Evolutionary conservation across 768 basidiomycete species (phyloP).

Genomic region (Collybia nuda): DNA sequence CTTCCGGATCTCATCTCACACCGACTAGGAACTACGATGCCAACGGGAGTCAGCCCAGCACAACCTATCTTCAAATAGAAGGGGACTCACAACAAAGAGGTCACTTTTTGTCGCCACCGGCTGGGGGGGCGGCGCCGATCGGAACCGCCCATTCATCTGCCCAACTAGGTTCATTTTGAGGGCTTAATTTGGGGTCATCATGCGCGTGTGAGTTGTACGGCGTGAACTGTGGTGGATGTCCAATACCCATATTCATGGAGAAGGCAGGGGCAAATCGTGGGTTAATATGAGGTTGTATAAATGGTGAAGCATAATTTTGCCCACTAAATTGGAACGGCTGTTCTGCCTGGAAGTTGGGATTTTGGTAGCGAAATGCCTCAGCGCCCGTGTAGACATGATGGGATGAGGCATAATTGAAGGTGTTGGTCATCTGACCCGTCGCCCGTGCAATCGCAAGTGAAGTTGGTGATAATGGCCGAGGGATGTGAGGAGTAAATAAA

Average conservation of each 20-base stretch:
- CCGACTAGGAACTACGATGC: no score
- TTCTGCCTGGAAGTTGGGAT: conserved; percentile 13
- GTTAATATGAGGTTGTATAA: conserved; percentile 82
- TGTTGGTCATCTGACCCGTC: conserved; percentile 38
- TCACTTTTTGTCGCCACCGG: conserved; percentile 16
- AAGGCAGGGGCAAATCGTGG: conserved; percentile 74
- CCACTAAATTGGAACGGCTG: conserved; percentile 17
- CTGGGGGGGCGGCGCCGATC: conserved; percentile 16
- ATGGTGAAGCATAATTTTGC: conserved; percentile 17
- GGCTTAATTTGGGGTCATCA: background rate
- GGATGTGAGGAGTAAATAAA: conserved; percentile 26
- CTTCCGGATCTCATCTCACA: no score
- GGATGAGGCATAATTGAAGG: conserved; percentile 14
- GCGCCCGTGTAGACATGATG: conserved; percentile 9
- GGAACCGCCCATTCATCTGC: conserved; percentile 39
- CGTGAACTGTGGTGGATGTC: conserved; percentile 18
- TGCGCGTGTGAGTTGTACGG: conserved; percentile 1
- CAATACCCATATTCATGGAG: conserved; percentile 39
- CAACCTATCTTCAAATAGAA: no score
- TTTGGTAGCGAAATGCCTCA: conserved; percentile 15
- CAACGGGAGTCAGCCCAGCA: no score
- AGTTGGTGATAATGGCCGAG: conserved; percentile 38
- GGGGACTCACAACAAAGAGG: background rate
- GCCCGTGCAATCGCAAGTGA: conserved; percentile 47
- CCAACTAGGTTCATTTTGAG: conserved; percentile 22